Conservation (phyloP, 805 yeast species). For the Wickerhamomyces silvicola region DNA sequence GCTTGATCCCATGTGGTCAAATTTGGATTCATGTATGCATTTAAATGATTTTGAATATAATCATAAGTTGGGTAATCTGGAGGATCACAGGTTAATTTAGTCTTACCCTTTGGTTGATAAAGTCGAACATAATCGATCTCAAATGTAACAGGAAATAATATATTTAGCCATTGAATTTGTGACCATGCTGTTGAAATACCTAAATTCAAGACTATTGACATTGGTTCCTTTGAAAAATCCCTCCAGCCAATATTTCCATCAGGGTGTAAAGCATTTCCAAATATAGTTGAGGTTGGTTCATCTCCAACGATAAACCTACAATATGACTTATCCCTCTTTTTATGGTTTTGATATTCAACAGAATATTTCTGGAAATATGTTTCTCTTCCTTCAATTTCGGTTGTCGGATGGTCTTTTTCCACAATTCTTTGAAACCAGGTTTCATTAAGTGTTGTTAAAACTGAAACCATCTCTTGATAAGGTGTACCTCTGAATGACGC, state of each 20-base stretch:
- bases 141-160: constrained; percentile 37
- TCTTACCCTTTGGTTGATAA: constrained; percentile 39
- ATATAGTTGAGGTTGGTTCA: constrained; percentile 39
- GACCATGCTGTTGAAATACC: constrained; percentile 48
- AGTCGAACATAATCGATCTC: constrained; percentile 41
- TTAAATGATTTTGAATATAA: constrained; percentile 35
- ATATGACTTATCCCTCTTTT: constrained; percentile 17
- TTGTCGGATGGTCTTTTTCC: constrained; percentile 6
- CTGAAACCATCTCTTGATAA: constrained; percentile 43
- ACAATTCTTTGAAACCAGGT: constrained; percentile 40
- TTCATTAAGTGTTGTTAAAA: constrained; percentile 36
- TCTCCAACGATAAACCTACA: constrained; percentile 40
- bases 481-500: constrained; percentile 45
- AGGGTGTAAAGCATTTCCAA: constrained; percentile 38
- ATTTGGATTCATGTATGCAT: constrained; percentile 38
- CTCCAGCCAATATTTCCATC: constrained; percentile 47
- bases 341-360: constrained; percentile 34
- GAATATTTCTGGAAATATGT: constrained; percentile 35
- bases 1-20: constrained; percentile 37
- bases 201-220: constrained; percentile 41
- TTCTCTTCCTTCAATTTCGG: neutral
- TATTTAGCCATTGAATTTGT: constrained; percentile 40
- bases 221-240: constrained; percentile 41
- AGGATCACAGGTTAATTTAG: constrained; percentile 43
- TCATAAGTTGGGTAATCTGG: constrained; percentile 37